These are phyloP conservation scores for Fusarium sp. DNA, from an alignment of 2,329 filamentous ascomycete genomes.

Conservation along the genomic window DNA sequence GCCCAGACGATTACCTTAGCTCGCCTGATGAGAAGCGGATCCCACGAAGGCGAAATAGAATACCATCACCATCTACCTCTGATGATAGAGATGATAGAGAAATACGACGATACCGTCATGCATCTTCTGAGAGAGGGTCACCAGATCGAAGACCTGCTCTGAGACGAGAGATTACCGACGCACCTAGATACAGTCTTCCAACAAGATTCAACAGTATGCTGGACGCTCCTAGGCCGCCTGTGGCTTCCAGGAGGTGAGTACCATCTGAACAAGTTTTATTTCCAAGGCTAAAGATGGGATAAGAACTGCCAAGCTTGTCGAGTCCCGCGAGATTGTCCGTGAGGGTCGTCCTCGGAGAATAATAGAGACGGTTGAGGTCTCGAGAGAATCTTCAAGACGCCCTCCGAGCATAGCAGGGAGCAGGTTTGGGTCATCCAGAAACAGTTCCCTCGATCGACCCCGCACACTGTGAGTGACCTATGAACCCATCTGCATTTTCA, in stretches of 20 bases:
- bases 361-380: slow-evolving; percentile 38
- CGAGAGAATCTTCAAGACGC: slow-evolving; percentile 46
- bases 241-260: slow-evolving; percentile 51
- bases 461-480: slow-evolving; percentile 43
- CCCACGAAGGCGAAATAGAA: slow-evolving; percentile 40
- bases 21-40: slow-evolving; percentile 45
- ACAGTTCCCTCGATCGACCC: slow-evolving; percentile 46
- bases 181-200: slow-evolving; percentile 47
- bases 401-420: slow-evolving; percentile 47
- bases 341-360: slow-evolving; percentile 44
- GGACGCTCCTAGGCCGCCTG: slow-evolving; percentile 52
- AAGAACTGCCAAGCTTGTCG: slow-evolving; percentile 44
- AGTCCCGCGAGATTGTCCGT: slow-evolving; percentile 40
- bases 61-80: slow-evolving; percentile 40
- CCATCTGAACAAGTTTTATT: neutral
- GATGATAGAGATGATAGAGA: slow-evolving; percentile 48
- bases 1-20: slow-evolving; percentile 46
- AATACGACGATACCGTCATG: slow-evolving; percentile 40
- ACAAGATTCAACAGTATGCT: slow-evolving; percentile 49
- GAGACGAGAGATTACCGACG: slow-evolving; percentile 49
- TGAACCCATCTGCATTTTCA: neutral
- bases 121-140: slow-evolving; percentile 48
- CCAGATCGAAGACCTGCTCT: slow-evolving; percentile 47
- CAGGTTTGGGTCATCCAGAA: slow-evolving; percentile 47
- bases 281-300: slow-evolving; percentile 12